Base-by-base conservation (phyloP, 768 basidiomycete genomes). In the Rhodotorula sphaerocarpa region DNA sequence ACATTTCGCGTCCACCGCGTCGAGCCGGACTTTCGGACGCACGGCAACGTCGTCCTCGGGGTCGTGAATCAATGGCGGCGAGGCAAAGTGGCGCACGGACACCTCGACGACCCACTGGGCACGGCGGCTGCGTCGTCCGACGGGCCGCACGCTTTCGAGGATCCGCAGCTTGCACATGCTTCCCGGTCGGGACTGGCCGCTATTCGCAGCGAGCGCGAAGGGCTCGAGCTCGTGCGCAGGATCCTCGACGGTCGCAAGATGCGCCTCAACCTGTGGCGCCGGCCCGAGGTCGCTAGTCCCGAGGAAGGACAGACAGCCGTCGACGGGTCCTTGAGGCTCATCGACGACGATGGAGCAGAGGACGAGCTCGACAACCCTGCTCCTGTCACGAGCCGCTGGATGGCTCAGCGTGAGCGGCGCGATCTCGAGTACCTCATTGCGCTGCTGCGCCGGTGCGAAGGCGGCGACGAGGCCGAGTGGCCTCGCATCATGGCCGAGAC, bases 1-100 rank as follows among this genome's bases (percentile, higher is more conserved):
- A 58, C 65, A 27, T 66, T 66, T 16, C 15, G 30, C 27, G 60
- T 66, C 23, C 65, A 62, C 53, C 51, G 52, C 18, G 12, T 66
- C 43, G 41, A 44, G 21, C 65, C 65, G 2, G 46, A 43, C 52
- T 27, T 51, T 14, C 28, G 23, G 18, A 66, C 65, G 42, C 65
- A 66, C 44, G 56, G 44, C 20, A 46, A 20, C 21, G 65, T 66
- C 42, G 65, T 66, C 15, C 15, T 58, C 14, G 60, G 60, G 10
- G 36, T 66, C 34, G 56, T 66, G 33, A 50, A 43, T 30, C 28
- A 50, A 7, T 66, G 65, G 65, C 54, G 61, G 50, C 52, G 50
- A n/a, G 59, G 59, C 18, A 50, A 51, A 31, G 30, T 59, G n/a
- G n/a, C n/a, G 15, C 27, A 18, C 15, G 10, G 9, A 11, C 21